Evolutionary conservation across 2,329 filamentous ascomycete species (phyloP).

Genomic region (Trichophyton benhamiae): DNA sequence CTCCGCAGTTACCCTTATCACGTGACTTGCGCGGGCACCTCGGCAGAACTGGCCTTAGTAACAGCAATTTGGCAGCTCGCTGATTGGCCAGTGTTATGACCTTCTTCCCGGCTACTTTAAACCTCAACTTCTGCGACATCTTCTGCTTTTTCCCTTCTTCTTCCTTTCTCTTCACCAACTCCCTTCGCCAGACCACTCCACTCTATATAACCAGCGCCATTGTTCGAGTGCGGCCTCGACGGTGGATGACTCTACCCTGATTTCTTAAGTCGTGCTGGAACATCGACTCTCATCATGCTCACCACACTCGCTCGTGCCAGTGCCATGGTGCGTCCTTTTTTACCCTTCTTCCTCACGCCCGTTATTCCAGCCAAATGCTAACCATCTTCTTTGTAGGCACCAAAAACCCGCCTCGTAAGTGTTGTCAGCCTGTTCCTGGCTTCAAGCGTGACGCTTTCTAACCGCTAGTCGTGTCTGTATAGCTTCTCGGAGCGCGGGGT

Average conservation of each 20-base stretch:
- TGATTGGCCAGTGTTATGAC: background rate
- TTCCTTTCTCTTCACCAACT: constrained; percentile 17
- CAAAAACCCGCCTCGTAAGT: constrained; percentile 37
- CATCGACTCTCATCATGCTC: constrained; percentile 32
- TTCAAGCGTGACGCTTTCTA: constrained; percentile 13
- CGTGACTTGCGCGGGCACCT: background rate
- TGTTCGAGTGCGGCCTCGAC: constrained; percentile 23
- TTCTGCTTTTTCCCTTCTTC: constrained; percentile 9
- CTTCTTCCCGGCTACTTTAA: background rate
- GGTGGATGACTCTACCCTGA: constrained; percentile 24
- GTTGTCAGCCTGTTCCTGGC: background rate
- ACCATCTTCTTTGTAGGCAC: constrained; percentile 24
- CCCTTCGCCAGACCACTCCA: constrained; percentile 24
- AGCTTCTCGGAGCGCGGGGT: constrained; percentile 51
- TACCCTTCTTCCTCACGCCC: background rate
- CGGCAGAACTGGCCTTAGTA: background rate
- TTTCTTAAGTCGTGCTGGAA: constrained; percentile 22
- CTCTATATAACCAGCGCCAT: constrained; percentile 17
- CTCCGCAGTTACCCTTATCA: background rate
- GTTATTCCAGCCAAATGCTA: constrained; percentile 13
- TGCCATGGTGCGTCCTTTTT: constrained; percentile 33
- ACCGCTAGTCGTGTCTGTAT: constrained; percentile 24
- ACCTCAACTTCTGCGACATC: constrained; percentile 9
- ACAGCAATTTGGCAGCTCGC: background rate
- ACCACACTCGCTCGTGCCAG: constrained; percentile 36